Percentiles rank a stretch among this genome's conserved stretches.
phyloP scores from a whole-genome alignment of 805 yeast genomes.

The Monosporozyma solicola region DNA sequence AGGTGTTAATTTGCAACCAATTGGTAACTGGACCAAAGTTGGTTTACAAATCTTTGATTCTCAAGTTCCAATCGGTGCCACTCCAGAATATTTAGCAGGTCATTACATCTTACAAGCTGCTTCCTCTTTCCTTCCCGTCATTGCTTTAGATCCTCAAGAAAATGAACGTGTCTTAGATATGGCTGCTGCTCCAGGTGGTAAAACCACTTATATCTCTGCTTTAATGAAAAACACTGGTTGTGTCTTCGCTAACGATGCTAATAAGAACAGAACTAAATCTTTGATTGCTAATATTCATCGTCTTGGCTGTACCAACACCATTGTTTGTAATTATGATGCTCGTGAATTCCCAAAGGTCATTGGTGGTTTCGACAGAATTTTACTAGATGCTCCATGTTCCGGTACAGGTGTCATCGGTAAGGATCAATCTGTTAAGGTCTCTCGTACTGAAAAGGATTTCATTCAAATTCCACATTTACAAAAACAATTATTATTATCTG shows the following conservation, averaged over 20 bases:
- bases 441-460: slow-evolving; percentile 93
- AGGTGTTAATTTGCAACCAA: slow-evolving; percentile 95
- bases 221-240: slow-evolving; percentile 97
- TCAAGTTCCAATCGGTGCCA: slow-evolving; percentile 99
- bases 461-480: slow-evolving; percentile 94
- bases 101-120: slow-evolving; percentile 98
- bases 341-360: slow-evolving; percentile 96
- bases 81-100: slow-evolving; percentile 97
- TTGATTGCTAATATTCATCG: slow-evolving; percentile 96
- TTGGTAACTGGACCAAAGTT: slow-evolving; percentile 96
- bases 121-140: slow-evolving; percentile 91
- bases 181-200: slow-evolving; percentile 99
- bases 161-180: slow-evolving; percentile 91
- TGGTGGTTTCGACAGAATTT: slow-evolving; percentile 93
- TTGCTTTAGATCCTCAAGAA: slow-evolving; percentile 97
- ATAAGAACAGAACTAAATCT: slow-evolving; percentile 92
- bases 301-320: slow-evolving; percentile 90
- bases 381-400: slow-evolving; percentile 97
- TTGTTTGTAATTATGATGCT: slow-evolving; percentile 96
- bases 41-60: slow-evolving; percentile 96
- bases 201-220: slow-evolving; percentile 89
- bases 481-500: slow-evolving; percentile 84
- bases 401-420: slow-evolving; percentile 99
- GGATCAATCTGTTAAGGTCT: slow-evolving; percentile 88
- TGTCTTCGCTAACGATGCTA: slow-evolving; percentile 94